Base-by-base conservation (phyloP, 108 stramenopile species). In the Discostella pseudostelligera region DNA sequence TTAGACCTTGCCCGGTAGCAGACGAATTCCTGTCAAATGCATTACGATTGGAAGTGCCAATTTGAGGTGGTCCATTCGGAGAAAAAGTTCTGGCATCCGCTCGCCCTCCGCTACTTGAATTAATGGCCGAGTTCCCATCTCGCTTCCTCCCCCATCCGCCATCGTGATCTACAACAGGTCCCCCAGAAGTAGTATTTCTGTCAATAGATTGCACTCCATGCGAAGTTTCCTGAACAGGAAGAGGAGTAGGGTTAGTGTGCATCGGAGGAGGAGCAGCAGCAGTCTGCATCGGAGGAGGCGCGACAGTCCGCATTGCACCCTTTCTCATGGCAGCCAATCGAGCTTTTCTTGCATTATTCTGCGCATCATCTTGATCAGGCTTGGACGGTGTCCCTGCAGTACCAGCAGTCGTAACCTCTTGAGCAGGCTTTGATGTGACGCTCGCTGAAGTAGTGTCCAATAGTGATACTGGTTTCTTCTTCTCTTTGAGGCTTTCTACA, bases 401-500 rank as follows among this genome's bases (percentile, higher is more conserved):
- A n/a, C n/a, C n/a, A n/a, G n/a, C n/a, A n/a, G 16, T 4, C 32
- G 8, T 20, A 25, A 14, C 17, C 16, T 32, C 5, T 32, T 32
- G 32, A 5, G 32, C 17, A 0, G 36, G 35, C n/a, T 22, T 51
- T 25, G 50, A 25, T 28, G 50, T 1, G 17, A 50, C 39, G 0
- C 37, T 36, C 6, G 47, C 1, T 19, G 49, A 5, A 29, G 7
- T 39, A 1, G 16, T 51, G 35, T 8, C 65, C 25, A n/a, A 39
- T 14, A 39, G 37, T 37, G 58, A n/a, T 0, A 3, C 37, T 43
- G 42, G n/a, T 16, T 13, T 17, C 14, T 40, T 21, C 42, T 37
- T 44, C 44, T 47, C 47, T 26, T 46, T 40, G 29, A 67, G 66
- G 43, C 66, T 49, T 6, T 67, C 56, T n/a, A 67, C 66, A 29